Base-by-base conservation (phyloP, 768 basidiomycete genomes). In the Chlorophyllum brunneum region DNA sequence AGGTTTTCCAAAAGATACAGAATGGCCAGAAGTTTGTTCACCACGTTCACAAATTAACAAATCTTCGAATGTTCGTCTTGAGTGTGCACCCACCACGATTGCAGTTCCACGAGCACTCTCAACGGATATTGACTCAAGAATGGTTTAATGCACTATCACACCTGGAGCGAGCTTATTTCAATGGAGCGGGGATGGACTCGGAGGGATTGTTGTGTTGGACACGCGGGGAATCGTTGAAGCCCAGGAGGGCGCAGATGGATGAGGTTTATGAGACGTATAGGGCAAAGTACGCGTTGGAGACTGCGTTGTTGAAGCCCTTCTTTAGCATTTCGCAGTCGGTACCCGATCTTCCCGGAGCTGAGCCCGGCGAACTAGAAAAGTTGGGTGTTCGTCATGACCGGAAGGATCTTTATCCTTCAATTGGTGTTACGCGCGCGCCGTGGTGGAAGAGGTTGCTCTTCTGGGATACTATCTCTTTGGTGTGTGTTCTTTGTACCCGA, bases 91-190 rank as follows among this genome's bases (percentile, higher is more conserved):
- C 38, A 6, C 15, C 38, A n/a, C 38, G 38, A 26, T 18, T 31
- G n/a, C 48, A 39, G 27, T 22, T 49, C 37, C 29, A 49, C 18
- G 37, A 39, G 22, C 38, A 49, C 4, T 27, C 37, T 15, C 48
- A 40, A 15, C 38, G 27, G 11, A 31, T 49, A 16, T 39, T 48
- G 29, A 16, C 48, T 15, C n/a, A 23, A 3, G 24, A 23, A 22
- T 49, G 38, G 48, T 49, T 49, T 13, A 37, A 24, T 30, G 24
- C 27, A 5, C 48, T 49, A 11, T 16, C 48, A 13, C 24, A 41
- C 15, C 23, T 49, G 5, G 38, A 49, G 29, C 27, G 48, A 8
- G 38, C 48, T 11, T 49, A 49, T 49, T 48, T 48, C 7, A 48
- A 48, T 38, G 36, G 27, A 9, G 5, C 26, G 6, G 8, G 20